Evolutionary conservation across 2,329 filamentous ascomycete genomes (phyloP).

Genomic region (Penicillium sp.): DNA sequence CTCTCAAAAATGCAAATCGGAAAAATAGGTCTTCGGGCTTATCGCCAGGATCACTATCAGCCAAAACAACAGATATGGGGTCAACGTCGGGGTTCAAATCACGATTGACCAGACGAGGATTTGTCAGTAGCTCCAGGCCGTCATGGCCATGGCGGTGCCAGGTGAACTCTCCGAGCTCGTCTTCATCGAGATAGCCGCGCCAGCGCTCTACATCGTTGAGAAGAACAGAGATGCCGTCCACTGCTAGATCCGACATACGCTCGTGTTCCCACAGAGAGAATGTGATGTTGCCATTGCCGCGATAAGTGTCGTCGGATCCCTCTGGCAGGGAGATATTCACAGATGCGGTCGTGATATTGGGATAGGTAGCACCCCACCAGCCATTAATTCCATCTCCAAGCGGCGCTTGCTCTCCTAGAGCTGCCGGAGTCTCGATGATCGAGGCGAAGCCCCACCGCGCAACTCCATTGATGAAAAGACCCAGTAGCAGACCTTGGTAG

Average conservation of each 20-base stretch:
- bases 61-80: slow-evolving; percentile 9
- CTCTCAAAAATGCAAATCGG: slow-evolving; percentile 47
- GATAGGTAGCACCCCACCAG: slow-evolving; percentile 43
- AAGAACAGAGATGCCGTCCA: slow-evolving; percentile 58
- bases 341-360: slow-evolving; percentile 53
- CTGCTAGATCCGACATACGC: slow-evolving; percentile 39
- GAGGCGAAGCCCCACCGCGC: slow-evolving; percentile 92
- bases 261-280: slow-evolving; percentile 43
- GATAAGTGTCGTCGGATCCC: slow-evolving; percentile 27
- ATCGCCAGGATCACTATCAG: slow-evolving; percentile 24
- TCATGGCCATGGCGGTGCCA: slow-evolving; percentile 47
- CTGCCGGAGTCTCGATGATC: slow-evolving; percentile 75
- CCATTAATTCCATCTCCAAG: slow-evolving; percentile 44
- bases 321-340: slow-evolving; percentile 46
- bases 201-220: slow-evolving; percentile 65
- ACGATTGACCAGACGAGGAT: slow-evolving; percentile 23
- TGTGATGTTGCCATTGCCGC: slow-evolving; percentile 47
- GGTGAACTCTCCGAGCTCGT: slow-evolving; percentile 48
- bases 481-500: slow-evolving; percentile 85
- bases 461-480: slow-evolving; percentile 89
- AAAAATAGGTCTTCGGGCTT: slow-evolving; percentile 45
- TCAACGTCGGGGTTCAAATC: slow-evolving; percentile 12
- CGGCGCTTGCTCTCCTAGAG: slow-evolving; percentile 55
- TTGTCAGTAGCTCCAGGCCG: slow-evolving; percentile 36
- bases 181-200: slow-evolving; percentile 54